Evolutionary conservation across 371 early-diverging fungal species (phyloP).

Genomic region (Mucor ambiguus): DNA sequence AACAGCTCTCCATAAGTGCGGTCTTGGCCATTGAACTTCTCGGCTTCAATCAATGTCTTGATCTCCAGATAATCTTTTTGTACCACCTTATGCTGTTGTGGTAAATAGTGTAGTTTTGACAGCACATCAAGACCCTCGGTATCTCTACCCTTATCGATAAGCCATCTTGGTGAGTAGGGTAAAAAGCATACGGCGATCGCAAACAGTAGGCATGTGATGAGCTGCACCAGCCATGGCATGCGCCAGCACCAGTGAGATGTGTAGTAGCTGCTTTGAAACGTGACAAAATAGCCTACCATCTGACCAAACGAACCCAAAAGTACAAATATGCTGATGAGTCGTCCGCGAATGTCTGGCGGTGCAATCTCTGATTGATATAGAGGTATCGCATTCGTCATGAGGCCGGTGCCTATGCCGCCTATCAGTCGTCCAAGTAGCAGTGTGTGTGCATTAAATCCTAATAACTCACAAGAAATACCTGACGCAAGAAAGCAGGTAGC

Average conservation of each 20-base stretch:
- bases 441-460: constrained; percentile 30
- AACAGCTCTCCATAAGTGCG: constrained; percentile 43
- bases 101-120: constrained; percentile 30
- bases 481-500: constrained; percentile 29
- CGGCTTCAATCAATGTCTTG: constrained; percentile 33
- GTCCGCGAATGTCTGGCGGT: constrained; percentile 63
- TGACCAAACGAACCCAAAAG: constrained; percentile 42
- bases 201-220: constrained; percentile 21
- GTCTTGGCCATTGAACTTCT: constrained; percentile 24
- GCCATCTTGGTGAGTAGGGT: constrained; percentile 62
- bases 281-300: constrained; percentile 44
- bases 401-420: constrained; percentile 44
- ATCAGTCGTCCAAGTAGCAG: constrained; percentile 37
- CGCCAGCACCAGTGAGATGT: constrained; percentile 41
- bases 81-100: constrained; percentile 31
- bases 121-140: constrained; percentile 43
- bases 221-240: constrained; percentile 39
- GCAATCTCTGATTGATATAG: constrained; percentile 64
- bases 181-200: constrained; percentile 20
- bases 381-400: constrained; percentile 44
- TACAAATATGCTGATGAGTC: constrained; percentile 42
- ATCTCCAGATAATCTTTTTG: constrained; percentile 37
- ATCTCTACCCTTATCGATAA: constrained; percentile 43
- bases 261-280: constrained; percentile 40
- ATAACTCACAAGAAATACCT: constrained; percentile 38